Conservation (phyloP, 306 rosid species). For the Calophaca sinica region DNA sequence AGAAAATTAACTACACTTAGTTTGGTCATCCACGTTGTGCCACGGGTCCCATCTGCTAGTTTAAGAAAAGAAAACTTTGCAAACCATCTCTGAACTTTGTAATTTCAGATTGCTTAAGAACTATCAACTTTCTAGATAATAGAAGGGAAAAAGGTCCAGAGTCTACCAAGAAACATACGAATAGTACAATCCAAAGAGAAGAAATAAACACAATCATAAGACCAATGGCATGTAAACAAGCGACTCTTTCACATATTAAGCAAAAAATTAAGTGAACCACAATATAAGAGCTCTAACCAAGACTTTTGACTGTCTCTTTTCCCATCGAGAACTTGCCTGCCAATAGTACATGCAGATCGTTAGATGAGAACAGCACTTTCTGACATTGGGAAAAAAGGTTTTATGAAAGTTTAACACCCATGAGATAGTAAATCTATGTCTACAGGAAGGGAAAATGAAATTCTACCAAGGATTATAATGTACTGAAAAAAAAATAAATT, state of each 20-base stretch:
- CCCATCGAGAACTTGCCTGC: constrained; percentile 90
- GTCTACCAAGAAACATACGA: too few species aligned
- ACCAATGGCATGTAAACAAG: constrained; percentile 1
- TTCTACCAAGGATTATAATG: too few species aligned
- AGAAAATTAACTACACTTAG: too few species aligned
- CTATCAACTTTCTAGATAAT: constrained; percentile 2
- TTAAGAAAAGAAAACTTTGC: too few species aligned
- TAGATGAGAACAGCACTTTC: constrained; percentile 16
- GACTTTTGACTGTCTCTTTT: constrained; percentile 87
- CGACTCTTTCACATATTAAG: constrained; percentile 6
- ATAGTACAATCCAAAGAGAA: not conserved
- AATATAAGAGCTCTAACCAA: constrained; percentile 59
- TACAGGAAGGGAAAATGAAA: too few species aligned
- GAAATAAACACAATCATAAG: constrained; percentile 8
- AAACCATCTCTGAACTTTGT: too few species aligned
- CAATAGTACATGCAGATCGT: constrained; percentile 24
- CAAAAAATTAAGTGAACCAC: not conserved
- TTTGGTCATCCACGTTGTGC: too few species aligned
- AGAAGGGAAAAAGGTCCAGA: not conserved
- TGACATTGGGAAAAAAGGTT: constrained; percentile 25
- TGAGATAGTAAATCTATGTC: too few species aligned
- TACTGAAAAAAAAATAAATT: not conserved
- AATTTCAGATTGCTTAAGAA: constrained; percentile 12
- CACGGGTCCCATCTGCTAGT: too few species aligned
- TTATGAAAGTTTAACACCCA: too few species aligned